Base-by-base conservation (phyloP, 2,329 filamentous ascomycete genomes). In the Akanthomyces uredinophilus region DNA sequence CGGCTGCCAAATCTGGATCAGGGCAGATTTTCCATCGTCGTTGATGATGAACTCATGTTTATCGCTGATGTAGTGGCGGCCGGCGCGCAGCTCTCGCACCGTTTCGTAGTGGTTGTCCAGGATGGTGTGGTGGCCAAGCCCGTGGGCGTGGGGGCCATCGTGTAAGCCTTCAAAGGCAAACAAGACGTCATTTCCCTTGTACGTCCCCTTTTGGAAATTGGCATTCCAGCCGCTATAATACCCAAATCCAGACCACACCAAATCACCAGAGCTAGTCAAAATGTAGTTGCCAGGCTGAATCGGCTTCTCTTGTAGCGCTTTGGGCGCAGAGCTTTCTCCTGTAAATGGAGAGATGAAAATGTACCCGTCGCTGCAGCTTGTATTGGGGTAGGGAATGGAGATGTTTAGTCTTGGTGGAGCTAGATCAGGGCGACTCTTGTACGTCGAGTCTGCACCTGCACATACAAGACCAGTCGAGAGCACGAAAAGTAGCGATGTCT, bases 21-120 rank as follows among this genome's bases (percentile, higher is more conserved):
- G 68, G 0, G 77, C 82, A 1, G 82, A 83, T 63, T 81, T 71
- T 60, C 81, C 81, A 63, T 82, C 75, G 63, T 82, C 75, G 60
- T 83, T 71, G 27, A 85, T 74, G 49, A 79, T 76, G 61, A 86
- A 85, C 69, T 86, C 83, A 63, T 86, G 83, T 69, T 81, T 80
- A 64, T 81, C 78, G 13, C 75, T 74, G n/a, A 82, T 66, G 61
- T 77, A 78, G 66, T 83, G 80, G 61, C 80, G 78, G 0, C 78
- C 79, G 13, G 81, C 82, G 1, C 81, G 76, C 6, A 86, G 72
- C 66, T 83, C 80, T 2, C 77, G 76, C 56, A 85, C 78, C 0
- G 79, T 81, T 69, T 84, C 79, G 65, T 86, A 86, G 52, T 80
- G 75, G 67, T 81, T 74, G 63, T 84, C 75, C 64, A 86, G 61